phyloP scores from a whole-genome alignment of 257 asterid genomes.

The Lycium barbarum region DNA sequence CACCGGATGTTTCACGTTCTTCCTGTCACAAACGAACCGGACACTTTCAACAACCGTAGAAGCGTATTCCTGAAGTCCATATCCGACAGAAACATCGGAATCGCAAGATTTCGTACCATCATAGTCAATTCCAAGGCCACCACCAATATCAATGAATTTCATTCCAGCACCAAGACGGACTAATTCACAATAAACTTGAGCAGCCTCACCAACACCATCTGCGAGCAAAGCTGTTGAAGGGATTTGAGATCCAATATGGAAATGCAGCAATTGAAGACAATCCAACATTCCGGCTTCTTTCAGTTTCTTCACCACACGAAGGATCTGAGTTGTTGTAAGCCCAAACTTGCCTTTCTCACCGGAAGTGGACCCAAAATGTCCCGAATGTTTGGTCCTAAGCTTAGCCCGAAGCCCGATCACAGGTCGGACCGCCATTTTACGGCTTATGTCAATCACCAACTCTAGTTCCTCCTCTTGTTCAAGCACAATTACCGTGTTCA shows the following conservation, averaged over 20 bases:
- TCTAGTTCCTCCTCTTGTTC: slow-evolving; percentile 96
- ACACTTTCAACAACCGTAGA: slow-evolving; percentile 81
- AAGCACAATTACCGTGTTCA: slow-evolving; percentile 86
- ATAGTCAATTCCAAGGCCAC: slow-evolving; percentile 94
- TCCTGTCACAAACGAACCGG: slow-evolving; percentile 62
- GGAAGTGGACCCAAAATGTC: slow-evolving; percentile 98
- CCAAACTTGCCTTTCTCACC: slow-evolving; percentile 98
- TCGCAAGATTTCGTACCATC: slow-evolving; percentile 85
- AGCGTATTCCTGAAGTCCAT: slow-evolving; percentile 79
- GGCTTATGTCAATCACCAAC: slow-evolving; percentile 69
- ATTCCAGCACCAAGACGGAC: slow-evolving; percentile 87
- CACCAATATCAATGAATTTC: slow-evolving; percentile 89
- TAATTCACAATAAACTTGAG: slow-evolving; percentile 84
- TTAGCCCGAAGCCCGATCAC: slow-evolving; percentile 89
- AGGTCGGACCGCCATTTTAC: slow-evolving; percentile 72
- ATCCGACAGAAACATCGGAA: slow-evolving; percentile 84
- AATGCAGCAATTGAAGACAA: slow-evolving; percentile 89
- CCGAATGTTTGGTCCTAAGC: slow-evolving; percentile 90
- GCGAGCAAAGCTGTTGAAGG: slow-evolving; percentile 74
- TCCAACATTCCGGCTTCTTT: slow-evolving; percentile 72
- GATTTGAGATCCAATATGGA: slow-evolving; percentile 97
- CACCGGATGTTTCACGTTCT: slow-evolving; percentile 75
- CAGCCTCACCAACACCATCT: slow-evolving; percentile 90
- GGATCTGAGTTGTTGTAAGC: slow-evolving; percentile 76
- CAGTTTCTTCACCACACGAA: slow-evolving; percentile 81